These are phyloP conservation scores for Colletotrichum karsti DNA, from an alignment of 2,329 filamentous ascomycete species.

Conservation along the genomic window DNA sequence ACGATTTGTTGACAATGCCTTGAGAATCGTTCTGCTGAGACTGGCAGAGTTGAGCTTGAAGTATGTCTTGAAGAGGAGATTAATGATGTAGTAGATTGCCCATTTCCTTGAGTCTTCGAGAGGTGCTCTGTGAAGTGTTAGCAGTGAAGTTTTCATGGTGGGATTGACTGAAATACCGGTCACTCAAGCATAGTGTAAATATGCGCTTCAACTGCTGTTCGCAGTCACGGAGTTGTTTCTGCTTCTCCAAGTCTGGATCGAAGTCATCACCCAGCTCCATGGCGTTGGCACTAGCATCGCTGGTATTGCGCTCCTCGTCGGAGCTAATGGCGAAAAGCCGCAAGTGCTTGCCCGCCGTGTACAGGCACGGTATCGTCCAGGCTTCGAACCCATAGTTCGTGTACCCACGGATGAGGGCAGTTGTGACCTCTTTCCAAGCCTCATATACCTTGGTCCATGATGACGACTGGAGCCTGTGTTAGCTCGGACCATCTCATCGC, in stretches of 20 bases:
- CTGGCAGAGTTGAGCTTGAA: conserved; percentile 93
- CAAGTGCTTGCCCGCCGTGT: conserved; percentile 86
- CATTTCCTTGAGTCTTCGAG: conserved; percentile 94
- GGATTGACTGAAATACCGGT: conserved; percentile 69
- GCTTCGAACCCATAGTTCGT: conserved; percentile 78
- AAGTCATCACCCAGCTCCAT: conserved; percentile 77
- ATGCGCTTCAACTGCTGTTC: conserved; percentile 91
- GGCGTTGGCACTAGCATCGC: conserved; percentile 45
- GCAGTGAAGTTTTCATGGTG: conserved; percentile 28
- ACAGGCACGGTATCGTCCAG: conserved; percentile 93
- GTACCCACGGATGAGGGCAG: conserved; percentile 82
- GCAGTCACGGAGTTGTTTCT: conserved; percentile 89
- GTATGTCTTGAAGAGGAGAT: conserved; percentile 97
- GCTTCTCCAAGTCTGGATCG: conserved; percentile 77
- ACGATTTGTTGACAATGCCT: conserved; percentile 78
- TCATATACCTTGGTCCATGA: conserved; percentile 88
- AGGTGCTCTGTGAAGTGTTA: conserved; percentile 66
- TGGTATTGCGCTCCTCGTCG: conserved; percentile 70
- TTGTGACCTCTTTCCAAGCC: conserved; percentile 86
- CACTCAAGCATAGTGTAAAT: conserved; percentile 88
- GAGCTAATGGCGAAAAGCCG: conserved; percentile 90
- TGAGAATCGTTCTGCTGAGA: conserved; percentile 90
- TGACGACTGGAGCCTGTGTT: conserved; percentile 37
- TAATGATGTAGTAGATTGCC: conserved; percentile 95
- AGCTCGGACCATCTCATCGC: not conserved